Percentiles rank a stretch among this genome's conserved stretches.
Conservation (phyloP, 2,329 filamentous ascomycete species). For the Canariomyces notabilis region DNA sequence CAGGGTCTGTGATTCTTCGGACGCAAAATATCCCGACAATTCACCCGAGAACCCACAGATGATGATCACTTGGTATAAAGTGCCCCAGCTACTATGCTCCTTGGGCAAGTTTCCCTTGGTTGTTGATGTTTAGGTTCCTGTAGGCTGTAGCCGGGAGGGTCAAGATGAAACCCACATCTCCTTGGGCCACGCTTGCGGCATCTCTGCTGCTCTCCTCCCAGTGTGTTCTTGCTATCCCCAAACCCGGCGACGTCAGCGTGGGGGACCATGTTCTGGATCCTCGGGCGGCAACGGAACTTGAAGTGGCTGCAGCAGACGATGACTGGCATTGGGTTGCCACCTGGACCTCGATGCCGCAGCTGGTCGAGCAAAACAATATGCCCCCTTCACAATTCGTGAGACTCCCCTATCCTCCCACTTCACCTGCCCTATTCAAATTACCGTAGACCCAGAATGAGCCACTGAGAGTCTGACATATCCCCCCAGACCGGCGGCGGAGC, state of each 20-base stretch:
- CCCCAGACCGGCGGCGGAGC: constrained; percentile 28
- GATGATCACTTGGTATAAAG: too few species aligned
- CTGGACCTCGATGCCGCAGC: constrained; percentile 63
- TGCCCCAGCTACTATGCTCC: too few species aligned
- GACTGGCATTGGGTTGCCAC: constrained; percentile 56
- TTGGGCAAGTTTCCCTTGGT: too few species aligned
- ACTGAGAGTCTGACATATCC: background rate
- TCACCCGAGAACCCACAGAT: too few species aligned
- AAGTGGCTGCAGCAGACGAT: constrained; percentile 18
- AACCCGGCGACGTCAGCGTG: too few species aligned
- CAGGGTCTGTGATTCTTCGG: background rate
- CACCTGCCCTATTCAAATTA: too few species aligned
- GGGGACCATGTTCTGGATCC: constrained; percentile 1
- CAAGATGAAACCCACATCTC: constrained; percentile 7
- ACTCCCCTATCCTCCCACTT: constrained; percentile 11
- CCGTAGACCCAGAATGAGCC: background rate
- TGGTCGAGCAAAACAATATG: constrained; percentile 57
- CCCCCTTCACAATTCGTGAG: constrained; percentile 56
- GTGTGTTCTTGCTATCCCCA: background rate
- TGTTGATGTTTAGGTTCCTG: too few species aligned
- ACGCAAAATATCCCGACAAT: constrained; percentile 15
- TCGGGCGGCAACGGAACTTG: background rate
- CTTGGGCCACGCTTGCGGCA: constrained; percentile 9
- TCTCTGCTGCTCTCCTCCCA: constrained; percentile 13
- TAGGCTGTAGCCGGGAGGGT: background rate